A percentile compares a stretch with the other conserved stretches of the same genome.
Evolutionary conservation across 352 stramenopile genomes (phyloP).

Genomic region (Pythium grandisporangium): DNA sequence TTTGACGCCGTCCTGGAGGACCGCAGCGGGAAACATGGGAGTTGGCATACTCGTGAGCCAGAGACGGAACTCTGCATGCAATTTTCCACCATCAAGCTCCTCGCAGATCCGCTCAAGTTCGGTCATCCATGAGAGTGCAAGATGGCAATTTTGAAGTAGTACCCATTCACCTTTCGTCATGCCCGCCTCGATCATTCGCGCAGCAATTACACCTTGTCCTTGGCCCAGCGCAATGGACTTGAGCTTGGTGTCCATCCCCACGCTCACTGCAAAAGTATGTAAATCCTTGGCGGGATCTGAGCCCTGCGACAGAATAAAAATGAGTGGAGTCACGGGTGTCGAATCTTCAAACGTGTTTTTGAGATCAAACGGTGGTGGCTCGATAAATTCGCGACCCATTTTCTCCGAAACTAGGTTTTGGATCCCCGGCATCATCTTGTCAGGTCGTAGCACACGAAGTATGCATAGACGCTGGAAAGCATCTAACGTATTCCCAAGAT

Average conservation of each 20-base stretch:
- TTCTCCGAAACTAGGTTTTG: constrained; percentile 84
- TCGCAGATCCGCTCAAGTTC: constrained; percentile 94
- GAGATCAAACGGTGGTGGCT: constrained; percentile 88
- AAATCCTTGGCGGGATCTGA: constrained; percentile 92
- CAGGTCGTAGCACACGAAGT: constrained; percentile 63
- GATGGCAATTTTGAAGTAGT: constrained; percentile 92
- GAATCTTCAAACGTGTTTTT: constrained; percentile 88
- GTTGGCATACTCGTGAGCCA: constrained; percentile 90
- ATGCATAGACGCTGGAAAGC: constrained; percentile 80
- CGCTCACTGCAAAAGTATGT: constrained; percentile 81
- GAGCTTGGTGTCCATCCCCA: constrained; percentile 85
- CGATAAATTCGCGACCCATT: constrained; percentile 85
- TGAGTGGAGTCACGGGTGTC: constrained; percentile 83
- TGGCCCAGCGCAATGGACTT: constrained; percentile 92
- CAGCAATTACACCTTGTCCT: constrained; percentile 86
- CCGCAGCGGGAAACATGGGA: constrained; percentile 81
- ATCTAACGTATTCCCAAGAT: constrained; percentile 50
- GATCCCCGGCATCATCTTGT: constrained; percentile 85
- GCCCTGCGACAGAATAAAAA: constrained; percentile 92
- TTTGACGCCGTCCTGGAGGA: constrained; percentile 95
- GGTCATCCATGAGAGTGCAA: constrained; percentile 93
- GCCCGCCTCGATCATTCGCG: constrained; percentile 87
- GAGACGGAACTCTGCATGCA: constrained; percentile 90
- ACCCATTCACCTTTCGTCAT: constrained; percentile 91
- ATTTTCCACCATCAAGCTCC: constrained; percentile 68